Evolutionary conservation across 2,329 filamentous ascomycete species (phyloP), one percentile per base, ranked within the genome.

Genomic region (Samsoniella hepiali): DNA sequence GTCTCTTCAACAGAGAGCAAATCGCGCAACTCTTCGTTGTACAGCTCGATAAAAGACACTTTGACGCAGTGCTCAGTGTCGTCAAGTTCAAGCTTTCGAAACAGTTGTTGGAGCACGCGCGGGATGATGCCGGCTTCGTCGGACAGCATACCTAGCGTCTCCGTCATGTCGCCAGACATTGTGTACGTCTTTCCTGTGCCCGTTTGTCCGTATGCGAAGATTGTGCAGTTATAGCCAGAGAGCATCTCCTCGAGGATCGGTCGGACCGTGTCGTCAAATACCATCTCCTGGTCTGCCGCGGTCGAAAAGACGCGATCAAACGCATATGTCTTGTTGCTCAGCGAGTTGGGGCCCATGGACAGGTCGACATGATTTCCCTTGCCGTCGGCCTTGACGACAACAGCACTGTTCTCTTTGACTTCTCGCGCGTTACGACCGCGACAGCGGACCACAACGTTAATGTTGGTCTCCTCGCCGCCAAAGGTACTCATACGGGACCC

Each of bases 121-220:
- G 96, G 96, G 66, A 99, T 95, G 69, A 99, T 98, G 70, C 95
- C 95, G 34, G 96, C 95, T 45, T 88, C 89, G 72, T 98, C 95
- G 1, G 94, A 94, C 15, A 96, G 82, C 65, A 97, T 87, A 1
- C 94, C 92, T 44, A 93, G 77, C 0, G 87, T 91, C 69, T 97
- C 91, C 15, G 85, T 91, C 87, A 99, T 97, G 75, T 99, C 94
- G 62, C 95, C 95, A 0, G 94, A 97, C 95, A 99, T 99, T 31
- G 95, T 99, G 76, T 99, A 99, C 15, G 95, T 99, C 76, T 99
- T 99, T 70, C 95, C 95, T 0, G 95, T 99, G 51, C 95, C 95
- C 0, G 95, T 99, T 75, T 99, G 95, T 32, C 95, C 95, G 74
- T 99, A 99, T 40, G 95, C 95, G 71, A 99, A 99, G 65, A 99